A percentile compares a stretch with the other conserved stretches of the same genome.
phyloP scores from a whole-genome alignment of 1,139 yeast genomes.

The Geotrichum cucujoidarum region DNA sequence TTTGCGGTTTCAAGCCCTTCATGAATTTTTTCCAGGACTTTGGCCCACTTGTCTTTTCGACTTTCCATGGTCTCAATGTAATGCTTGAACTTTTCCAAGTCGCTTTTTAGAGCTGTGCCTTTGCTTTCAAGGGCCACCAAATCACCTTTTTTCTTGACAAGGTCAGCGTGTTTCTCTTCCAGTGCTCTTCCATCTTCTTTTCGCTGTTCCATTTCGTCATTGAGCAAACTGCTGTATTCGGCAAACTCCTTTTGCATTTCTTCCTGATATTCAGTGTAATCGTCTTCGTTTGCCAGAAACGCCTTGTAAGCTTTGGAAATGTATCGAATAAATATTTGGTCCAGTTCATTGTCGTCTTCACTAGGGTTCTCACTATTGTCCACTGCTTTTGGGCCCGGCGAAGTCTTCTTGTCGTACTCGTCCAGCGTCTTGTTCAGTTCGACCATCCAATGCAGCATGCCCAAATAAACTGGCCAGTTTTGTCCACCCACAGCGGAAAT shows the following conservation, averaged over 20 bases:
- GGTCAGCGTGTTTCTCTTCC: conserved; percentile 33
- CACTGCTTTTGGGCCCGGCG: not conserved
- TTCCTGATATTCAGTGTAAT: conserved; percentile 49
- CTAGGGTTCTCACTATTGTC: conserved; percentile 31
- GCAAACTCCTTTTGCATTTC: conserved; percentile 51
- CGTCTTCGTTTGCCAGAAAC: conserved; percentile 52
- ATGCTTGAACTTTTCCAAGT: conserved; percentile 62
- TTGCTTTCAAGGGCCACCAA: conserved; percentile 50
- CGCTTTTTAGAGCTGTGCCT: conserved; percentile 63
- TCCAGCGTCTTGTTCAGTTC: conserved; percentile 50
- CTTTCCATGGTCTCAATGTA: conserved; percentile 64
- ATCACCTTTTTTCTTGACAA: conserved; percentile 40
- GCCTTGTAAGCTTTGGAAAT: conserved; percentile 62
- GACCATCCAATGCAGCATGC: conserved; percentile 76
- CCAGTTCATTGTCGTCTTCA: conserved; percentile 42
- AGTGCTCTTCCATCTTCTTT: conserved; percentile 39
- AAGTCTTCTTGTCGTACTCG: conserved; percentile 27
- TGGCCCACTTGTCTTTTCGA: conserved; percentile 61
- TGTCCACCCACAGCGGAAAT: conserved; percentile 90
- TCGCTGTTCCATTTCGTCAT: conserved; percentile 43
- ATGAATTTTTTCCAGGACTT: conserved; percentile 50
- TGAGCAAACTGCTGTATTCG: conserved; percentile 7
- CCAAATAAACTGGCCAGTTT: conserved; percentile 80
- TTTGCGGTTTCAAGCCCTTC: conserved; percentile 50
- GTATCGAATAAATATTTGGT: conserved; percentile 61